Evolutionary conservation across 2,329 filamentous ascomycete genomes (phyloP).

Genomic region (Epichloe elymi): DNA sequence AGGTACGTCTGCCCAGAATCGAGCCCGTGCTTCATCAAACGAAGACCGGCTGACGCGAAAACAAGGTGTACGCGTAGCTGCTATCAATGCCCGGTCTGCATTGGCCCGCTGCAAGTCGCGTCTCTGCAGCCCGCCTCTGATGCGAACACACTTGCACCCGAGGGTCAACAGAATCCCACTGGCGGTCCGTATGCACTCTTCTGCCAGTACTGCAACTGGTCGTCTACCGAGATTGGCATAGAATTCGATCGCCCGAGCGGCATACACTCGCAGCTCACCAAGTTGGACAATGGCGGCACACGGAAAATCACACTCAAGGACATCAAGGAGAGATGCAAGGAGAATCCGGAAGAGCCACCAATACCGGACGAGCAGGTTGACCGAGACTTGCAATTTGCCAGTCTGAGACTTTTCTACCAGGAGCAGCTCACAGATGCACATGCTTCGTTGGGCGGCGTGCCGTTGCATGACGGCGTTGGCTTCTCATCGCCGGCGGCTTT

Average conservation of each 20-base stretch:
- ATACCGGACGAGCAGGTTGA: slow-evolving; percentile 37
- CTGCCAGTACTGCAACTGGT: slow-evolving; percentile 91
- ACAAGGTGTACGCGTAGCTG: slow-evolving; percentile 80
- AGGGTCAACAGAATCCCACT: slow-evolving; percentile 17
- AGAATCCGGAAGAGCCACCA: slow-evolving; percentile 24
- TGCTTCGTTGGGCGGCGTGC: slow-evolving; percentile 34
- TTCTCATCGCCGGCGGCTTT: slow-evolving; percentile 68
- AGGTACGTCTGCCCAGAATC: slow-evolving; percentile 39
- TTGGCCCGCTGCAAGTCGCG: slow-evolving; percentile 64
- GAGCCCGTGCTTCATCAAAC: not conserved
- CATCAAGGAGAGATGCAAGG: slow-evolving; percentile 37
- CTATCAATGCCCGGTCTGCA: slow-evolving; percentile 86
- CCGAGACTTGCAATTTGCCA: slow-evolving; percentile 57
- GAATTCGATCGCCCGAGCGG: slow-evolving; percentile 82
- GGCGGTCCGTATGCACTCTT: slow-evolving; percentile 59
- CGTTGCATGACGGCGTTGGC: slow-evolving; percentile 28
- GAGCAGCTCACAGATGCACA: slow-evolving; percentile 56
- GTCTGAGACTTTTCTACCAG: slow-evolving; percentile 70
- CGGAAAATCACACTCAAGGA: slow-evolving; percentile 37
- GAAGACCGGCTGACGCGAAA: slow-evolving; percentile 7
- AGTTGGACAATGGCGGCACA: slow-evolving; percentile 50
- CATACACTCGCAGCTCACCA: slow-evolving; percentile 67
- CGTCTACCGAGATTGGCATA: slow-evolving; percentile 75
- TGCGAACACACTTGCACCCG: slow-evolving; percentile 30
- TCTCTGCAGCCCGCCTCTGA: slow-evolving; percentile 48